Conservation (phyloP, 108 stramenopile genomes). For the Skeletonema costatum region DNA sequence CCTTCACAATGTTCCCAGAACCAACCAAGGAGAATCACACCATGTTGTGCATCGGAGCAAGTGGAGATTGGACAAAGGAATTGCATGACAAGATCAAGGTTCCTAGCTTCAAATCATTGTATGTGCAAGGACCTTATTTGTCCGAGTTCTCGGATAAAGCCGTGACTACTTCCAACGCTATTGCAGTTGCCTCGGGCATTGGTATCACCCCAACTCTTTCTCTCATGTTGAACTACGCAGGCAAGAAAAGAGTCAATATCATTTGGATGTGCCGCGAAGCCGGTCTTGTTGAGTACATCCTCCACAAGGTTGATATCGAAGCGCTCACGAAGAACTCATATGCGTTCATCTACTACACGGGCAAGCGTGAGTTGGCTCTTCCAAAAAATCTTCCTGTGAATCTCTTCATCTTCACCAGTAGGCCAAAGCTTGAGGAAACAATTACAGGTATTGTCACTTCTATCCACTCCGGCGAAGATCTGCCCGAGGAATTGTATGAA, state of each 20-base stretch:
- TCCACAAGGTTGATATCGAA: neutral
- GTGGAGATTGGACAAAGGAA: neutral
- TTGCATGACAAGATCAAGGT: neutral
- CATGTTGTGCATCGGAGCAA: neutral
- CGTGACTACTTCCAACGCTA: neutral
- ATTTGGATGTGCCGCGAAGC: constrained; percentile 14
- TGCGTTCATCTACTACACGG: constrained; percentile 18
- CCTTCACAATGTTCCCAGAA: neutral
- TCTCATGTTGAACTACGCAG: neutral
- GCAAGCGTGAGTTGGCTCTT: constrained; percentile 3
- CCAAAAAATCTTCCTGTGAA: constrained; percentile 3
- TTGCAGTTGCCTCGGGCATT: constrained; percentile 17
- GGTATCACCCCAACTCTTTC: constrained; percentile 20
- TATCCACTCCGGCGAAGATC: constrained; percentile 1
- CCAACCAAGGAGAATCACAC: neutral
- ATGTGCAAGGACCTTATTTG: neutral
- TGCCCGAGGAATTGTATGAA: constrained; percentile 3
- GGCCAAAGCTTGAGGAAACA: constrained; percentile 9
- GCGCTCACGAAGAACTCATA: neutral
- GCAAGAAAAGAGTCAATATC: neutral
- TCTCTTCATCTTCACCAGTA: neutral
- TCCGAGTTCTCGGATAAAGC: neutral
- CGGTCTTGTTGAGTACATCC: constrained; percentile 5
- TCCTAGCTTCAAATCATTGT: neutral
- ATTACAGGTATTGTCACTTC: constrained; percentile 1